A percentile compares a stretch with the other conserved stretches of the same genome.
Evolutionary conservation across 2,329 filamentous ascomycete species (phyloP).

Genomic region (Claviceps sp.): DNA sequence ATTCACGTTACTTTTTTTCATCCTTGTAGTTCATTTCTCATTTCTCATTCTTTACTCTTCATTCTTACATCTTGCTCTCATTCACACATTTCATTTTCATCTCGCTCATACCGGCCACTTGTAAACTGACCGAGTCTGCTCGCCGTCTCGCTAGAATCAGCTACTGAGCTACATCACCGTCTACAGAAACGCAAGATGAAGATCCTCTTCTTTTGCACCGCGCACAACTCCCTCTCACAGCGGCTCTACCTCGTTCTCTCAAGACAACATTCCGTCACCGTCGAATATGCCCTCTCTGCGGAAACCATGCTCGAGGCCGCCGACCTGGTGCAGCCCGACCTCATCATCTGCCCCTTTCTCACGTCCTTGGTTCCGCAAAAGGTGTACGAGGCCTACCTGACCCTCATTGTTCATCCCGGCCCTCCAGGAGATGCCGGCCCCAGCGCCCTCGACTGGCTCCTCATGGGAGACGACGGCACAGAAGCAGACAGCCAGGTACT

Average conservation of each 20-base stretch:
- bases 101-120: too few species aligned
- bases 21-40: too few species aligned
- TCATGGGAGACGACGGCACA: conserved; percentile 27
- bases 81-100: too few species aligned
- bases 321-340: conserved; percentile 20
- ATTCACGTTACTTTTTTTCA: too few species aligned
- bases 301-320: conserved; percentile 24
- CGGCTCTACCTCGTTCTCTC: conserved; percentile 23
- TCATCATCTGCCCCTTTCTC: conserved; percentile 29
- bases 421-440: conserved; percentile 28
- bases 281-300: conserved; percentile 24
- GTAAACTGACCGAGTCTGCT: too few species aligned
- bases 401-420: conserved; percentile 27
- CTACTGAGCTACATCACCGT: too few species aligned
- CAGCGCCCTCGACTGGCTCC: conserved; percentile 27
- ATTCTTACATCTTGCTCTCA: too few species aligned
- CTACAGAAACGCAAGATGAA: conserved; percentile 12
- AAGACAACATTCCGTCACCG: conserved; percentile 21
- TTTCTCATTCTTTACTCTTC: too few species aligned
- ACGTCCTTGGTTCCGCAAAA: conserved; percentile 23
- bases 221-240: conserved; percentile 30
- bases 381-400: conserved; percentile 23
- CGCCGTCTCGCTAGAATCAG: too few species aligned
- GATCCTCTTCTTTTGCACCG: conserved; percentile 30
- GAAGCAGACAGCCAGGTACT: conserved; percentile 17